Evolutionary conservation across 2,329 filamentous ascomycete genomes (phyloP).

Genomic region (Monilinia fructigena): DNA sequence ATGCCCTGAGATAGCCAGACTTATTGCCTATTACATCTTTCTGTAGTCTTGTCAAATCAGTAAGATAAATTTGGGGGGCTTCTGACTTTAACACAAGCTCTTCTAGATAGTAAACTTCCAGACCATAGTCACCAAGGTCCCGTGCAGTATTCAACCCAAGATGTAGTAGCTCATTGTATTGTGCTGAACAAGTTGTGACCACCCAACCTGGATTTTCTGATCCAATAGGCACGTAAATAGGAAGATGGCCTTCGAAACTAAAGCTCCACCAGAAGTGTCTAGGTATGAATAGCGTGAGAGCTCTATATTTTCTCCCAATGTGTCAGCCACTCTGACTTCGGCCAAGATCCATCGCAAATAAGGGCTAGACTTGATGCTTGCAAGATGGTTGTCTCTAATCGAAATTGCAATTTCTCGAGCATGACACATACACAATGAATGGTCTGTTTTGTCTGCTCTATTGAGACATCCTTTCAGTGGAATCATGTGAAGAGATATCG

Average conservation of each 20-base stretch:
- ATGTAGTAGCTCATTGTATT: not conserved
- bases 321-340: not conserved
- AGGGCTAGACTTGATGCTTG: conserved; percentile 6
- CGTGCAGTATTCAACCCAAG: not conserved
- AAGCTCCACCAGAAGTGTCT: not conserved
- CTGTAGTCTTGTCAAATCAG: not conserved
- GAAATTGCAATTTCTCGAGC: not conserved
- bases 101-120: not conserved
- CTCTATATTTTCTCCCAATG: not conserved
- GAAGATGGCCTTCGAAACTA: not conserved
- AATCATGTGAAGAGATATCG: not conserved
- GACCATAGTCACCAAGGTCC: not conserved
- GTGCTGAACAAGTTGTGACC: not conserved
- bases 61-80: not conserved
- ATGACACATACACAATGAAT: not conserved
- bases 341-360: conserved; percentile 7
- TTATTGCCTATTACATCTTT: not conserved
- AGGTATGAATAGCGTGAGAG: not conserved
- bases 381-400: not conserved
- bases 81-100: not conserved
- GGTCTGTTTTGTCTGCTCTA: not conserved
- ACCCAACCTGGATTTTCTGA: not conserved
- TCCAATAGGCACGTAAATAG: not conserved
- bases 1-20: not conserved
- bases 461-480: fast-evolving